Evolutionary conservation across 352 stramenopile genomes (phyloP).

Genomic region (Globisporangium nunn): DNA sequence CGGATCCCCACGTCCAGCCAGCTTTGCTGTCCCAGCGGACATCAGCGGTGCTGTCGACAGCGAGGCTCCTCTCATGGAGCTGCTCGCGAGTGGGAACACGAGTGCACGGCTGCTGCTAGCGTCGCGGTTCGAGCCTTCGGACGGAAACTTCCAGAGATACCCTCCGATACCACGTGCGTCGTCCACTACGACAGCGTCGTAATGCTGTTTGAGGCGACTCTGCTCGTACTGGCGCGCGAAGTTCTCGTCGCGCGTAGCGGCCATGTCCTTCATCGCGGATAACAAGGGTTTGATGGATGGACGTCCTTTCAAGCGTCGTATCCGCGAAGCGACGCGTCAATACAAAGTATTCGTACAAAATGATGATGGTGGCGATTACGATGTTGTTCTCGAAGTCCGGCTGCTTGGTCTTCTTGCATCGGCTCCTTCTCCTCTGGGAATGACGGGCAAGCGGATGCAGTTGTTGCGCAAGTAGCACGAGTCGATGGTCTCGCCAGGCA

Average conservation of each 20-base stretch:
- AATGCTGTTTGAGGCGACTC: slow-evolving; percentile 11
- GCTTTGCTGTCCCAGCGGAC: neutral
- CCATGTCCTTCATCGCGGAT: slow-evolving; percentile 4
- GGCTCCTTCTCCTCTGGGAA: no score
- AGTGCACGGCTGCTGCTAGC: neutral
- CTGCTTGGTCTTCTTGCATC: no score
- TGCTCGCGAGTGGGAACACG: neutral
- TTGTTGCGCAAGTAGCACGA: no score
- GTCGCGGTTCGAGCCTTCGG: slow-evolving; percentile 41
- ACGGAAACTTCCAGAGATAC: slow-evolving; percentile 64
- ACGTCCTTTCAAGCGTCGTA: neutral
- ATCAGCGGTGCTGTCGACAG: neutral
- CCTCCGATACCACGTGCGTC: slow-evolving; percentile 22
- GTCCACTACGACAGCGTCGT: slow-evolving; percentile 8
- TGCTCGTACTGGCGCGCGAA: slow-evolving; percentile 13
- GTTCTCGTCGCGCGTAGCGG: slow-evolving; percentile 10
- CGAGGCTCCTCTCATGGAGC: neutral
- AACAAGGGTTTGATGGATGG: neutral
- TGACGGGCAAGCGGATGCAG: no score
- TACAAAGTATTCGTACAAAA: neutral
- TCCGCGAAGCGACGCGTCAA: neutral
- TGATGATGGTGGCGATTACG: no score
- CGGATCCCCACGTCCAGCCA: neutral
- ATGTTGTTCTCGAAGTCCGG: no score
- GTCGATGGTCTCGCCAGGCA: no score